Percentiles rank a stretch among this genome's conserved stretches.
Evolutionary conservation across 805 yeast species (phyloP).

Genomic region (Spathaspora sp.): DNA sequence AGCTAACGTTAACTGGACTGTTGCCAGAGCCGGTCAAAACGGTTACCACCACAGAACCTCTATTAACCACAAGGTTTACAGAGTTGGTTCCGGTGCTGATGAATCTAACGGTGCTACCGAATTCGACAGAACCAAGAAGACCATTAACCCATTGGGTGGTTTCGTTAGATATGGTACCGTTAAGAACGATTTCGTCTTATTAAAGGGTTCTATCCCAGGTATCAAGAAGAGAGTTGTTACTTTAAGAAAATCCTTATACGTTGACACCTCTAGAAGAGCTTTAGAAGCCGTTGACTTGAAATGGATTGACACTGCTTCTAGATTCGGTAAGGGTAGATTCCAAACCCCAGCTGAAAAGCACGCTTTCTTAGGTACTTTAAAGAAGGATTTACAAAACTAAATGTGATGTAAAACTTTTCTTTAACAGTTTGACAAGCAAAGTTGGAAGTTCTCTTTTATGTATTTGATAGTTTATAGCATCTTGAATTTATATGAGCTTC

Average conservation of each 20-base stretch:
- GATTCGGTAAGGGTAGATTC: conserved; percentile 99
- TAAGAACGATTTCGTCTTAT: conserved; percentile 94
- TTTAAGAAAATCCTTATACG: conserved; percentile 96
- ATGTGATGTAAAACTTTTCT: conserved; percentile 5
- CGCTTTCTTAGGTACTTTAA: conserved; percentile 99
- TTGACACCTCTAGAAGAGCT: conserved; percentile 97
- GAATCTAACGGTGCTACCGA: conserved; percentile 93
- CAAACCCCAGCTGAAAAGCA: conserved; percentile 99
- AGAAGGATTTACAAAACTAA: conserved; percentile 80
- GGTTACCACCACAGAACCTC: conserved; percentile 99
- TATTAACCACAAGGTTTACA: conserved; percentile 99
- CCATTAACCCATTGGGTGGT: conserved; percentile 99
- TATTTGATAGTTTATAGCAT: neutral
- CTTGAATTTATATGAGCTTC: neutral
- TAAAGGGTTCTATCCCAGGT: conserved; percentile 99
- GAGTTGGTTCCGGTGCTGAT: conserved; percentile 96
- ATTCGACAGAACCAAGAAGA: conserved; percentile 99
- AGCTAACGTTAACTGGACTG: conserved; percentile 99
- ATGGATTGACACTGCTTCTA: conserved; percentile 99
- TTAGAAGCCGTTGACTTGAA: conserved; percentile 93
- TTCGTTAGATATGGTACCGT: conserved; percentile 99
- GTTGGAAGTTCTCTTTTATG: neutral
- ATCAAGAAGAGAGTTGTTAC: conserved; percentile 99
- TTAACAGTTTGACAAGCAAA: neutral
- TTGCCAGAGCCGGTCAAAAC: conserved; percentile 99